Conservation (phyloP, 768 basidiomycete species). For the Mycena galopus region DNA sequence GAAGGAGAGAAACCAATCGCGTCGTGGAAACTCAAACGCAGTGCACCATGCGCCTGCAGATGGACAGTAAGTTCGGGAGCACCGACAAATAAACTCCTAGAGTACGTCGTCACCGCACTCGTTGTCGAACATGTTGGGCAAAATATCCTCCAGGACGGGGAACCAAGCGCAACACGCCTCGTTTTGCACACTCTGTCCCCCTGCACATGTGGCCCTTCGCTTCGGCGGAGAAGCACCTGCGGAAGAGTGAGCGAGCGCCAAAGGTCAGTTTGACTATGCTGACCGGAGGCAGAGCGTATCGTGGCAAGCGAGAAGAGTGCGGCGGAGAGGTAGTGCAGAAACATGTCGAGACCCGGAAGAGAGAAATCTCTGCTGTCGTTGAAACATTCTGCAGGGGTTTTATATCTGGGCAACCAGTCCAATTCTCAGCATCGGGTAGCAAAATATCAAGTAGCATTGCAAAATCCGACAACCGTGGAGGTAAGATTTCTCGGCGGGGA, state of each 20-base stretch:
- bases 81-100: slow-evolving; percentile 39
- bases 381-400: neutral
- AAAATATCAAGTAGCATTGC: neutral
- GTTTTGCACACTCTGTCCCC: slow-evolving; percentile 45
- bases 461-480: neutral
- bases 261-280: neutral
- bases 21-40: neutral
- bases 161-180: slow-evolving; percentile 48
- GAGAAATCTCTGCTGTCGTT: neutral
- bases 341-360: neutral
- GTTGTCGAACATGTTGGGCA: slow-evolving; percentile 37
- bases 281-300: neutral
- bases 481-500: neutral
- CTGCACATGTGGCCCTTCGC: slow-evolving; percentile 41
- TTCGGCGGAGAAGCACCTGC: slow-evolving; percentile 14
- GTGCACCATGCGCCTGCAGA: neutral
- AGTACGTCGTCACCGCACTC: slow-evolving; percentile 49
- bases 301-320: slow-evolving; percentile 3
- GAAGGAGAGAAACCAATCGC: neutral
- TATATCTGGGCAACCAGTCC: neutral
- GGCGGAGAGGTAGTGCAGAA: slow-evolving; percentile 1
- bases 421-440: neutral
- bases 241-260: neutral
- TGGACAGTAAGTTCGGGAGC: slow-evolving; percentile 45
- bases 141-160: slow-evolving; percentile 46